Evolutionary conservation across 2,329 filamentous ascomycete species (phyloP).

Genomic region (Capronia coronata): DNA sequence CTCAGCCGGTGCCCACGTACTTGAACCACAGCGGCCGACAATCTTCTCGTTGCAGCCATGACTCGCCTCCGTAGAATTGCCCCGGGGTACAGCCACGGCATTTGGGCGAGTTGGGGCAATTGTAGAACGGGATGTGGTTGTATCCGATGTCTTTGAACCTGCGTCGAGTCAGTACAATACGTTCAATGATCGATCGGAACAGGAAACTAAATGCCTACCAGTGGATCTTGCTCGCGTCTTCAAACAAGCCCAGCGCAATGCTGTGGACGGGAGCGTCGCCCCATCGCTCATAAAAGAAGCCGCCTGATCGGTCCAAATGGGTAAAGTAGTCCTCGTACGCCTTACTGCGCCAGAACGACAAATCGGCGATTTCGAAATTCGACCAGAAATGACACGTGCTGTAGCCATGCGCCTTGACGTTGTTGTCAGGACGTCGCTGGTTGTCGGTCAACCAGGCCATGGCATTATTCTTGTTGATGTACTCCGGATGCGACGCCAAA

Average conservation of each 20-base stretch:
- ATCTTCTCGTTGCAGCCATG: constrained; percentile 81
- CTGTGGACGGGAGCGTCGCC: constrained; percentile 96
- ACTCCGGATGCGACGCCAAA: constrained; percentile 72
- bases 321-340: constrained; percentile 94
- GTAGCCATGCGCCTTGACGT: constrained; percentile 78
- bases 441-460: constrained; percentile 81
- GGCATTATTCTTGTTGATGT: constrained; percentile 77
- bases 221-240: constrained; percentile 83
- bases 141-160: constrained; percentile 99
- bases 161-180: neutral
- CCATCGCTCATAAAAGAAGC: constrained; percentile 99
- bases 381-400: constrained; percentile 99
- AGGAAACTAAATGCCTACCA: constrained; percentile 55
- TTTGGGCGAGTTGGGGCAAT: constrained; percentile 94
- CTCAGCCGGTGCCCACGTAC: constrained; percentile 72
- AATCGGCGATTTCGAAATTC: constrained; percentile 93
- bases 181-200: neutral
- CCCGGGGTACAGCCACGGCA: constrained; percentile 83
- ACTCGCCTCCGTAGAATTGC: constrained; percentile 79
- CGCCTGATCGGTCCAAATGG: constrained; percentile 85
- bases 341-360: constrained; percentile 86
- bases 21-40: constrained; percentile 98
- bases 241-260: constrained; percentile 85
- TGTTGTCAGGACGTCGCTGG: constrained; percentile 68
- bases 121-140: constrained; percentile 97